A percentile compares a stretch with the other conserved stretches of the same genome.
Evolutionary conservation across 2,329 filamentous ascomycete genomes (phyloP).

Genomic region (Neofusicoccum kwambonambiense): DNA sequence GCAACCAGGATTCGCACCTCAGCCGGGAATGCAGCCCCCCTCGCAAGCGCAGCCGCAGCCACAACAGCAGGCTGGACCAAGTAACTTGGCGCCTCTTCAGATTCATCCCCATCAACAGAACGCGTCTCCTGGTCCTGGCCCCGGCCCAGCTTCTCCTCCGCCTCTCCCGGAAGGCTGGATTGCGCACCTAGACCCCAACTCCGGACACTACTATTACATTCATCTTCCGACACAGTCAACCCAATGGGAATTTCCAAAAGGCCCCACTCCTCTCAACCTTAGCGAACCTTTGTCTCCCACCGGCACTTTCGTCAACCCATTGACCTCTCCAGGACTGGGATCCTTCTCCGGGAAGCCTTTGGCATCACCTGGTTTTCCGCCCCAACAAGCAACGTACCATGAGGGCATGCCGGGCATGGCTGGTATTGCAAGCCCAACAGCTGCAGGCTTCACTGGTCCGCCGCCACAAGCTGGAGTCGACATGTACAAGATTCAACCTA

Average conservation of each 20-base stretch:
- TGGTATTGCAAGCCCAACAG: slow-evolving; percentile 68
- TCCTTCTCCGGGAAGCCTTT: slow-evolving; percentile 63
- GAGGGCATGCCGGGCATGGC: slow-evolving; percentile 83
- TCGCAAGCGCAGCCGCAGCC: slow-evolving; percentile 36
- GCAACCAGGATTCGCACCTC: slow-evolving; percentile 30
- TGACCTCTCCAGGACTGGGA: slow-evolving; percentile 46
- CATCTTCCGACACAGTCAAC: slow-evolving; percentile 93
- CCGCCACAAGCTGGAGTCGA: slow-evolving; percentile 86
- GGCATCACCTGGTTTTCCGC: slow-evolving; percentile 78
- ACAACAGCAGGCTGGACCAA: slow-evolving; percentile 46
- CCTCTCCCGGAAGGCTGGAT: slow-evolving; percentile 98
- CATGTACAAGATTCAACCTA: slow-evolving; percentile 88
- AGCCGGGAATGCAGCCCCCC: slow-evolving; percentile 47
- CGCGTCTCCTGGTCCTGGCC: slow-evolving; percentile 37
- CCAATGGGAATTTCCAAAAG: slow-evolving; percentile 98
- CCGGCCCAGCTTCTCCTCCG: slow-evolving; percentile 78
- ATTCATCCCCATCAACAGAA: slow-evolving; percentile 30
- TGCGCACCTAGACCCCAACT: slow-evolving; percentile 90
- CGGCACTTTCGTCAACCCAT: slow-evolving; percentile 49
- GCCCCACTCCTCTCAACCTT: slow-evolving; percentile 82
- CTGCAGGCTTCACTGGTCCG: slow-evolving; percentile 84
- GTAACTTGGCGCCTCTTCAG: slow-evolving; percentile 41
- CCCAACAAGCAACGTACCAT: slow-evolving; percentile 79
- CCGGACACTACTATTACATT: slow-evolving; percentile 98
- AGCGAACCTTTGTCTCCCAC: slow-evolving; percentile 84